Conservation (phyloP, 2,329 filamentous ascomycete genomes). For the Septoria petroselini region DNA sequence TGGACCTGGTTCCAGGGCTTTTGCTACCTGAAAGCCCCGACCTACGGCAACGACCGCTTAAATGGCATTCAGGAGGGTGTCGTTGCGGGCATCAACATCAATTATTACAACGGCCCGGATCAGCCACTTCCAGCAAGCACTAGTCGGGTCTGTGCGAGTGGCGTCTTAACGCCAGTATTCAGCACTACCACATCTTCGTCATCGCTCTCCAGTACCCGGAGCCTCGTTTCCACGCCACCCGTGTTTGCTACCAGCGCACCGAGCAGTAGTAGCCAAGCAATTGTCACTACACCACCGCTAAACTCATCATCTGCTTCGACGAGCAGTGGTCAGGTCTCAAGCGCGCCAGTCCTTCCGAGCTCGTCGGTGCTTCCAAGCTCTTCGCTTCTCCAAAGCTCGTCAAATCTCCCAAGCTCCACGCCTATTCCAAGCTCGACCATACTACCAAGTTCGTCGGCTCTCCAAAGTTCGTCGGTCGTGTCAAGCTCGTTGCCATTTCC, state of each 20-base stretch:
- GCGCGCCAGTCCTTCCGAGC: not conserved
- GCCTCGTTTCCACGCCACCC: too few species aligned
- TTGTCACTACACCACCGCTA: not conserved
- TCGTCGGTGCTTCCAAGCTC: not conserved
- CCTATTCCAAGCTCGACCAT: too few species aligned
- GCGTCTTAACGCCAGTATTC: not conserved
- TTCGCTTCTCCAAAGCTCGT: too few species aligned
- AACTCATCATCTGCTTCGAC: not conserved
- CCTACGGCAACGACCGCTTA: conserved; percentile 1
- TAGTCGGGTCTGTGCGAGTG: not conserved
- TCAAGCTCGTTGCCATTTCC: too few species aligned
- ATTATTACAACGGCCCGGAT: conserved; percentile 8
- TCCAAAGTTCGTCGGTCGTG: too few species aligned
- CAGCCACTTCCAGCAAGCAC: conserved; percentile 1
- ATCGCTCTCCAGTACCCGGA: too few species aligned
- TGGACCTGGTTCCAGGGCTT: not conserved
- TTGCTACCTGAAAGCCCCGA: conserved; percentile 8
- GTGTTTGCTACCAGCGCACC: too few species aligned
- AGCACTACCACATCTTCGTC: not conserved
- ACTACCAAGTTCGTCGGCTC: too few species aligned
- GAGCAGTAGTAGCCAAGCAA: too few species aligned
- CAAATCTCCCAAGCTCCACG: not conserved
- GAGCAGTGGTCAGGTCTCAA: not conserved
- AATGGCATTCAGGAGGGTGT: not conserved
- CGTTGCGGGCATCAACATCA: conserved; percentile 6